These are phyloP conservation scores for Tolypocladium guangdongense DNA, from an alignment of 2,329 filamentous ascomycete genomes.

Conservation along the genomic window DNA sequence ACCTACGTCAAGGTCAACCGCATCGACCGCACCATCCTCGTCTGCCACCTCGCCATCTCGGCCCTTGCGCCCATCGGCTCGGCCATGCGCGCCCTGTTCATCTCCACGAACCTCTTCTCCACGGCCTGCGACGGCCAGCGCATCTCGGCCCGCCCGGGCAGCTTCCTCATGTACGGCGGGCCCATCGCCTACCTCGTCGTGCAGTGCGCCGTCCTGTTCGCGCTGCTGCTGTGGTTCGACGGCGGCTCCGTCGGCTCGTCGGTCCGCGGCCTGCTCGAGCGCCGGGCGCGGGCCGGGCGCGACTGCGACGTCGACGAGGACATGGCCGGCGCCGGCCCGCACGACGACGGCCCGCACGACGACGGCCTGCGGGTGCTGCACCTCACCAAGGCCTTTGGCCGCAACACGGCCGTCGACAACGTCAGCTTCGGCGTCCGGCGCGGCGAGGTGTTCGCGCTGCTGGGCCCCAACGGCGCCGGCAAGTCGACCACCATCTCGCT, in stretches of 20 bases:
- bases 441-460: conserved; percentile 76
- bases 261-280: conserved; percentile 29
- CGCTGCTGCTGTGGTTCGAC: conserved; percentile 68
- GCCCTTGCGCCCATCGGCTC: conserved; percentile 68
- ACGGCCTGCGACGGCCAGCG: conserved; percentile 56
- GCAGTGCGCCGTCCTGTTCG: conserved; percentile 62
- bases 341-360: conserved; percentile 19
- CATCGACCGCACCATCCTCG: conserved; percentile 55
- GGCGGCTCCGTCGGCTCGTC: conserved; percentile 55
- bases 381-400: conserved; percentile 68
- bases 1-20: conserved; percentile 62
- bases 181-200: conserved; percentile 74
- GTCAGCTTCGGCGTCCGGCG: conserved; percentile 71
- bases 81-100: conserved; percentile 61
- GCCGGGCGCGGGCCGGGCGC: conserved; percentile 14
- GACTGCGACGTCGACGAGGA: conserved; percentile 39
- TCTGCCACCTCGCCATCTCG: conserved; percentile 67
- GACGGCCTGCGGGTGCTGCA: conserved; percentile 72
- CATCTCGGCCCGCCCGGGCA: conserved; percentile 58
- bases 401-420: conserved; percentile 74
- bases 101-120: conserved; percentile 75
- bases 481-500: conserved; percentile 85
- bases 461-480: conserved; percentile 85
- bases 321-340: conserved; percentile 45
- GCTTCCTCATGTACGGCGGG: conserved; percentile 65